phyloP scores from a whole-genome alignment of 257 asterid species.

The Jacaranda mimosifolia region DNA sequence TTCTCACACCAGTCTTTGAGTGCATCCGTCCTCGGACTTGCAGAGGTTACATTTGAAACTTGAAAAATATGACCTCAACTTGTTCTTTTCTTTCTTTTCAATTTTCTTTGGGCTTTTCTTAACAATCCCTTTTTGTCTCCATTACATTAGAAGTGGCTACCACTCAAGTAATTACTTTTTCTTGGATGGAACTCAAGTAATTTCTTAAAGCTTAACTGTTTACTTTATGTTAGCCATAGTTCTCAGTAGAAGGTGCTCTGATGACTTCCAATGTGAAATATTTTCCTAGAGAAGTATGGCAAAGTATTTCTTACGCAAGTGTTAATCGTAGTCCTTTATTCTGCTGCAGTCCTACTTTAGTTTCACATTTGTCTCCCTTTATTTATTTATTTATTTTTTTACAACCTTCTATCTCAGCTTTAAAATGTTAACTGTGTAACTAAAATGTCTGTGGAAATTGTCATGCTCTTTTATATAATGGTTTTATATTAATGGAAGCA shows the following conservation, averaged over 20 bases:
- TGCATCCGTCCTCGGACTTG: background rate
- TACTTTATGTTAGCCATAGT: too few species aligned
- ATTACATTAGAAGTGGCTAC: background rate
- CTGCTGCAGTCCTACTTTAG: background rate
- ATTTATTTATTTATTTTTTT: too few species aligned
- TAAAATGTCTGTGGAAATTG: too few species aligned
- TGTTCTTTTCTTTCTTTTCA: background rate
- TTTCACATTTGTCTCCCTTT: background rate
- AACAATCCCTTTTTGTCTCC: conserved; percentile 14
- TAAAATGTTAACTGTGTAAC: too few species aligned
- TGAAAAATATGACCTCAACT: background rate
- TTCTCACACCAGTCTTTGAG: background rate
- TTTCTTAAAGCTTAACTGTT: too few species aligned
- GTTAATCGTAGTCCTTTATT: conserved; percentile 18
- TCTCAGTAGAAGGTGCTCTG: too few species aligned
- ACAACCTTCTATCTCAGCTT: background rate
- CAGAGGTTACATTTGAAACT: background rate
- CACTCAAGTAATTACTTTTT: too few species aligned
- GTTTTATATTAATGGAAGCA: too few species aligned
- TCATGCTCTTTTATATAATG: too few species aligned
- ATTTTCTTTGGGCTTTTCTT: background rate
- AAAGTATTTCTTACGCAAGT: background rate
- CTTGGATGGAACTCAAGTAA: too few species aligned
- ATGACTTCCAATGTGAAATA: too few species aligned
- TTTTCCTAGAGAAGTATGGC: background rate